Evolutionary conservation across 176 grass and related monocot species (phyloP).

Genomic region (Triticum timopheevii): DNA sequence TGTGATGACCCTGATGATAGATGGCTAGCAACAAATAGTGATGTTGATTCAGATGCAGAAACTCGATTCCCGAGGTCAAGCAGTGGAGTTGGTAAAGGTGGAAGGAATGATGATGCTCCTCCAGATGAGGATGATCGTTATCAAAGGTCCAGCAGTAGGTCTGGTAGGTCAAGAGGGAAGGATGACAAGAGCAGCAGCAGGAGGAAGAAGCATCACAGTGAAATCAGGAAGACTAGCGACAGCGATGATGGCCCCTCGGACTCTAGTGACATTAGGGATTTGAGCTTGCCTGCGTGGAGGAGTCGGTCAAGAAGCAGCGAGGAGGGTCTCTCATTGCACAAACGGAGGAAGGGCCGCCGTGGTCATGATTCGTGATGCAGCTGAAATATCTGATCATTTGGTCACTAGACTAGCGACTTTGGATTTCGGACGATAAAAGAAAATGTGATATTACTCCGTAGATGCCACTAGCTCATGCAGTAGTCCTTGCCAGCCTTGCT

Average conservation of each 20-base stretch:
- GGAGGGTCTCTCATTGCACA: slow-evolving; percentile 19
- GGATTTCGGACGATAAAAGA: not conserved
- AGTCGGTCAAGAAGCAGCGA: slow-evolving; percentile 34
- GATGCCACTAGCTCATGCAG: not conserved
- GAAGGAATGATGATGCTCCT: slow-evolving; percentile 10
- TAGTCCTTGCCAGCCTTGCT: not conserved
- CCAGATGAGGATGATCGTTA: not conserved
- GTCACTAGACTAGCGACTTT: not conserved
- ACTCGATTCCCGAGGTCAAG: not conserved
- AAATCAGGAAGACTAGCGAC: slow-evolving; percentile 14
- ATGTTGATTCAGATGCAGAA: slow-evolving; percentile 32
- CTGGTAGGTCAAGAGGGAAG: slow-evolving; percentile 13
- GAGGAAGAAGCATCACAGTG: slow-evolving; percentile 45
- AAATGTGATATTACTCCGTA: not conserved
- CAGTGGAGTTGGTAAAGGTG: not conserved
- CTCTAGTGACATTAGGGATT: not conserved
- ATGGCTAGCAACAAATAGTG: slow-evolving; percentile 37
- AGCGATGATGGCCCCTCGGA: slow-evolving; percentile 19
- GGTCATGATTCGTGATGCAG: slow-evolving; percentile 5
- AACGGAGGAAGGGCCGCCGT: not conserved
- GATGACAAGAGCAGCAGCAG: slow-evolving; percentile 24
- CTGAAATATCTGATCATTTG: not conserved
- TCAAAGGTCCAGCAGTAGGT: slow-evolving; percentile 21
- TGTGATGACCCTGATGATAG: slow-evolving; percentile 26
- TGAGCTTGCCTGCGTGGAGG: slow-evolving; percentile 19